phyloP scores from a whole-genome alignment of 2,329 filamentous ascomycete genomes.

The Triangularia verruculosa region DNA sequence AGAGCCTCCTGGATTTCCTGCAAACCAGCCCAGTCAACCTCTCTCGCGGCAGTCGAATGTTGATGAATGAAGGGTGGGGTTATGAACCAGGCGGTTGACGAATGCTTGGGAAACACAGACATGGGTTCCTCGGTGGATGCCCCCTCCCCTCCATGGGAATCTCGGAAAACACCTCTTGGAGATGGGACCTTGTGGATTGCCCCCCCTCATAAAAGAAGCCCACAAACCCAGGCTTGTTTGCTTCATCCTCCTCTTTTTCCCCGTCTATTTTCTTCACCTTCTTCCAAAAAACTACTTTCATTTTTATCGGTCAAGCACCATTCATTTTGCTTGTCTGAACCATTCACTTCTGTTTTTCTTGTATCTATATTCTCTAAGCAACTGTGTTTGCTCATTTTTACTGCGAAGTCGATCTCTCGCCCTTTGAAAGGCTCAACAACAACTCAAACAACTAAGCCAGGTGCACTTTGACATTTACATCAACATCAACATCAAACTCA shows the following conservation, averaged over 20 bases:
- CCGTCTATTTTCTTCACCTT: conserved; percentile 23
- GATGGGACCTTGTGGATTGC: neutral
- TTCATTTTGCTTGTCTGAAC: conserved; percentile 32
- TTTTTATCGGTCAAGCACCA: conserved; percentile 28
- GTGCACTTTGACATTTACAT: conserved; percentile 18
- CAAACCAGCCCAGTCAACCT: conserved; percentile 8
- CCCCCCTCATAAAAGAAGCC: conserved; percentile 6
- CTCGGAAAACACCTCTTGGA: neutral
- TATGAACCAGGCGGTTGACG: neutral
- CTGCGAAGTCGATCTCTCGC: conserved; percentile 34
- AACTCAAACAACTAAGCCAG: conserved; percentile 17
- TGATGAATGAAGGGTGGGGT: neutral
- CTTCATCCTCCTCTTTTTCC: conserved; percentile 6
- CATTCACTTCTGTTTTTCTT: conserved; percentile 28
- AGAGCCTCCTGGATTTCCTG: conserved; percentile 21
- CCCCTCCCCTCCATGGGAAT: neutral
- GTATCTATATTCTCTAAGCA: conserved; percentile 33
- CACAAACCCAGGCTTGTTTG: neutral
- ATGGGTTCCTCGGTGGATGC: neutral
- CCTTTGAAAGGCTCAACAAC: conserved; percentile 20
- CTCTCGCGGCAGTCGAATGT: conserved; percentile 3
- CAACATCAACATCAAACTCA: conserved; percentile 17
- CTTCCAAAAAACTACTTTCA: conserved; percentile 20
- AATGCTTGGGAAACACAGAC: conserved; percentile 1
- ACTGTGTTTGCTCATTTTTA: conserved; percentile 31